These are phyloP conservation scores for Leccinum subgranulosum DNA, from an alignment of 768 basidiomycete genomes.

Conservation along the genomic window DNA sequence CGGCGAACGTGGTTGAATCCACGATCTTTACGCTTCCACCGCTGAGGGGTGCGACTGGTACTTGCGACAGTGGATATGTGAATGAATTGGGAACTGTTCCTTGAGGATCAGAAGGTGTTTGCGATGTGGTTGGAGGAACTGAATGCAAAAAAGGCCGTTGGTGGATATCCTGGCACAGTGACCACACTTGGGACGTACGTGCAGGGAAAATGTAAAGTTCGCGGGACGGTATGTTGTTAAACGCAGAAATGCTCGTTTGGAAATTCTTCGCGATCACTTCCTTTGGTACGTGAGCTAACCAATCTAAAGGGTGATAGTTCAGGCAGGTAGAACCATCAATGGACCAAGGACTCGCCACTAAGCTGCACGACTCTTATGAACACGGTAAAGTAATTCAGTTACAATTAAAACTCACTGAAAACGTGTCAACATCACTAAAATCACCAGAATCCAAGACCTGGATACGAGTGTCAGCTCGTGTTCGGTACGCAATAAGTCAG, in stretches of 20 bases:
- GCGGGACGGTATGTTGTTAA: slow-evolving; percentile 48
- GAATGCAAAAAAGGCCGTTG: not conserved
- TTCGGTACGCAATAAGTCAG: not conserved
- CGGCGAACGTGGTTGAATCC: slow-evolving; percentile 51
- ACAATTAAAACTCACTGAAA: slow-evolving; percentile 27
- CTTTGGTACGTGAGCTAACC: slow-evolving; percentile 57
- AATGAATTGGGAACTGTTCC: slow-evolving; percentile 46
- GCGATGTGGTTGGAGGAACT: slow-evolving; percentile 35
- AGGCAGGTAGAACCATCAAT: not conserved
- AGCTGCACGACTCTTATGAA: slow-evolving; percentile 3
- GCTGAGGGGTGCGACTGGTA: slow-evolving; percentile 37
- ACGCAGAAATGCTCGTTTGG: slow-evolving; percentile 40
- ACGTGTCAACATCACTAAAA: slow-evolving; percentile 54
- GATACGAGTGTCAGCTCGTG: not conserved
- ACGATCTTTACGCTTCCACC: slow-evolving; percentile 59
- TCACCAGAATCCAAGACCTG: slow-evolving; percentile 33
- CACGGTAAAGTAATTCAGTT: not conserved
- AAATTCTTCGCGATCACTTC: slow-evolving; percentile 62
- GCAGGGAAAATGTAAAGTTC: slow-evolving; percentile 53
- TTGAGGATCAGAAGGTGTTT: slow-evolving; percentile 32
- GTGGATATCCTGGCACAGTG: not conserved
- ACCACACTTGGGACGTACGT: slow-evolving; percentile 17
- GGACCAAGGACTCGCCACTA: slow-evolving; percentile 23
- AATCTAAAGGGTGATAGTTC: slow-evolving; percentile 35
- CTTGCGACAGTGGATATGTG: slow-evolving; percentile 49